phyloP scores from a whole-genome alignment of 176 grass and related monocot genomes.

The Zoysia pacifica region DNA sequence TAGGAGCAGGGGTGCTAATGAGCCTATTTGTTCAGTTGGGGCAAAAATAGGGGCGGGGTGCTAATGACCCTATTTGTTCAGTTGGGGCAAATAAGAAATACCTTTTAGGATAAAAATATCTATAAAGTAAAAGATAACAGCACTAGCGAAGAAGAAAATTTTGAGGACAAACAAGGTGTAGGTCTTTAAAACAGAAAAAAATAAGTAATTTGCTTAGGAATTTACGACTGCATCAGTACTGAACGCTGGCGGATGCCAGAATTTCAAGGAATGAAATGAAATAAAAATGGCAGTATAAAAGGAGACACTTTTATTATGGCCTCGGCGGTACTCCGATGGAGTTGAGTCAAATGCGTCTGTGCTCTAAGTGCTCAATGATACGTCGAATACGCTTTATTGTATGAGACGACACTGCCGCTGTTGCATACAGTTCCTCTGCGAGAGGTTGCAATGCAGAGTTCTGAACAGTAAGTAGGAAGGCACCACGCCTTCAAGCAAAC shows the following conservation, averaged over 20 bases:
- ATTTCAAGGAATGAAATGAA: background rate
- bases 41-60: too few species aligned
- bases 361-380: background rate
- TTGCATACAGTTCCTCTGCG: background rate
- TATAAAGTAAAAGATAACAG: too few species aligned
- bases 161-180: too few species aligned
- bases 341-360: background rate
- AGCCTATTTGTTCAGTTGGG: too few species aligned
- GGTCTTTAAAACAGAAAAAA: too few species aligned
- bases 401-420: conserved; percentile 3
- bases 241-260: background rate
- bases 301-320: background rate
- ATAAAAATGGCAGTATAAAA: background rate
- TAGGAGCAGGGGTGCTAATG: too few species aligned
- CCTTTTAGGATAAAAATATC: too few species aligned
- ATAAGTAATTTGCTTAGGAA: background rate
- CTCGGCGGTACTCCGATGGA: background rate
- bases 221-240: background rate
- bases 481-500: conserved; percentile 21
- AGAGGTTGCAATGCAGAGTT: background rate
- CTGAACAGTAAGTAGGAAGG: background rate
- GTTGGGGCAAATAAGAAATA: too few species aligned
- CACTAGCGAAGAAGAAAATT: too few species aligned
- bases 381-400: conserved; percentile 19
- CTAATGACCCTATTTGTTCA: too few species aligned